Conservation (phyloP, 2,329 filamentous ascomycete genomes). For the Exophiala sideris region DNA sequence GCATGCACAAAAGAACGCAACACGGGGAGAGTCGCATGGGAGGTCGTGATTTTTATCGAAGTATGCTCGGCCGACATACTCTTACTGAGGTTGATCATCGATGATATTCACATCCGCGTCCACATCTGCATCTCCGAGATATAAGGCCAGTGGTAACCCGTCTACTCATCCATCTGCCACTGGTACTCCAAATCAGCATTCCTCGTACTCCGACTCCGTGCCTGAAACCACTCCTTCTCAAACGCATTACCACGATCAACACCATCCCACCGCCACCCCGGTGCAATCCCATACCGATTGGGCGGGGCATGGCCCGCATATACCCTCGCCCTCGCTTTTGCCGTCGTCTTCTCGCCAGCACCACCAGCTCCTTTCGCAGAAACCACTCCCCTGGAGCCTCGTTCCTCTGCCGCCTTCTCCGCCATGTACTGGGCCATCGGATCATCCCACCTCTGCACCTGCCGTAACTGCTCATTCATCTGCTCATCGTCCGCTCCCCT, state of each 20-base stretch:
- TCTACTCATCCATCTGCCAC: constrained; percentile 92
- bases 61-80: no score
- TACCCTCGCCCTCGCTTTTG: constrained; percentile 57
- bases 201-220: constrained; percentile 72
- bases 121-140: no score
- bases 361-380: constrained; percentile 22
- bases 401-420: constrained; percentile 46
- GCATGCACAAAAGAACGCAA: no score
- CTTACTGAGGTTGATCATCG: no score
- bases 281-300: constrained; percentile 89
- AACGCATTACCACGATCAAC: constrained; percentile 93
- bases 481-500: constrained; percentile 78
- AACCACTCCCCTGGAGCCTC: not conserved
- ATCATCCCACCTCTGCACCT: constrained; percentile 82
- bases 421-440: constrained; percentile 78
- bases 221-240: constrained; percentile 87
- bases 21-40: no score
- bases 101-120: no score
- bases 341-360: constrained; percentile 32
- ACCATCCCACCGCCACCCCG: constrained; percentile 94
- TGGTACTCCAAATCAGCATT: constrained; percentile 79
- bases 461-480: constrained; percentile 79
- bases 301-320: constrained; percentile 80
- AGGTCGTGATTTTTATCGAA: no score
- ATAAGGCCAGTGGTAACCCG: no score